Conservation (phyloP, 371 early-diverging fungal species). For the Rhizopus sp. region DNA sequence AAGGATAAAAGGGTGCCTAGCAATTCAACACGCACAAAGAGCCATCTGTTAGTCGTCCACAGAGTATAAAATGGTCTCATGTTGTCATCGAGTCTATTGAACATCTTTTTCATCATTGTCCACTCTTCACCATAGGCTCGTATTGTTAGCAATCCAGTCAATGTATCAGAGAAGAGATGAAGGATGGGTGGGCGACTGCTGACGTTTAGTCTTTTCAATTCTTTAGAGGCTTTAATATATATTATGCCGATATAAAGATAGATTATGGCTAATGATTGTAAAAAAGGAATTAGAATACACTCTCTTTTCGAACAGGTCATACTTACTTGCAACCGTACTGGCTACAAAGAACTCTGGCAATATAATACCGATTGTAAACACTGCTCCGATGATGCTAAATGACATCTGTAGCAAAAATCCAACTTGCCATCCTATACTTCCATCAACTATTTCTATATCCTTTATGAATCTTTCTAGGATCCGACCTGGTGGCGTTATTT, state of each 20-base stretch:
- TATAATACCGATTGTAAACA: slow-evolving; percentile 67
- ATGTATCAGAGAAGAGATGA: slow-evolving; percentile 56
- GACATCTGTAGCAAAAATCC: slow-evolving; percentile 69
- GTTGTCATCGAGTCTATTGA: slow-evolving; percentile 59
- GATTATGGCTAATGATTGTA: slow-evolving; percentile 19
- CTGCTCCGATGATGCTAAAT: slow-evolving; percentile 63
- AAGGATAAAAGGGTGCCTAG: slow-evolving; percentile 72
- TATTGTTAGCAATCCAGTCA: slow-evolving; percentile 54
- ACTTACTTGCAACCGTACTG: slow-evolving; percentile 38
- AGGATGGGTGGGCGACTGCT: slow-evolving; percentile 54
- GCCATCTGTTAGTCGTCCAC: slow-evolving; percentile 77
- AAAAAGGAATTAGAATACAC: background rate
- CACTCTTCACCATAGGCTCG: slow-evolving; percentile 54
- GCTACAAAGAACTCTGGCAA: slow-evolving; percentile 62
- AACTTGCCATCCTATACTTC: slow-evolving; percentile 67
- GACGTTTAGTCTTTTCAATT: slow-evolving; percentile 55
- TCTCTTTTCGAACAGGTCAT: background rate
- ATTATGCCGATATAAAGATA: slow-evolving; percentile 46
- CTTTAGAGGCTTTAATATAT: slow-evolving; percentile 61
- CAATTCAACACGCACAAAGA: slow-evolving; percentile 72
- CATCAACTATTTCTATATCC: slow-evolving; percentile 84
- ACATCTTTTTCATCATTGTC: slow-evolving; percentile 49
- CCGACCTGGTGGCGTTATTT: slow-evolving; percentile 83
- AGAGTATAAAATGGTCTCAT: slow-evolving; percentile 79
- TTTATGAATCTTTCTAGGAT: slow-evolving; percentile 89